Evolutionary conservation across 768 basidiomycete species (phyloP), one percentile per base, ranked within the genome.

Genomic region (Sporobolomyces pararoseus): DNA sequence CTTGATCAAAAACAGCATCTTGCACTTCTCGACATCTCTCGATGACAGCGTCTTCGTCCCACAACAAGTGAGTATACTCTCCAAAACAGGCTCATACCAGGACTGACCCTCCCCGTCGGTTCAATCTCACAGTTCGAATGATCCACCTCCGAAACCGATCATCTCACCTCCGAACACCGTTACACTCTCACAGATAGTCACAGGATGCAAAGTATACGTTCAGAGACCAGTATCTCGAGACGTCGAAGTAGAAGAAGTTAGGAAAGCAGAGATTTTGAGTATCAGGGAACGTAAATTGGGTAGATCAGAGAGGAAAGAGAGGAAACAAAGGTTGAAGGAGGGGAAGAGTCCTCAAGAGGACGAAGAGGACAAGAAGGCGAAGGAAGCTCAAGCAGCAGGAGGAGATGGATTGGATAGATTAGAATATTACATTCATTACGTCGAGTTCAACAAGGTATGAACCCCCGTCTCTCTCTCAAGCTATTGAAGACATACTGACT

Each of bases 371-470:
- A 58, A 77, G 23, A 59, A 72, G 39, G 35, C 75, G 68, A 81
- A 81, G 47, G 83, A 84, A 58, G 83, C 85, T 51, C 83, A 84
- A 47, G 82, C 82, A n/a, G 77, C 80, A 49, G 84, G 86, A 13
- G 88, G 88, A 76, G 90, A 92, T 79, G 87, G 89, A 75, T 85
- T 86, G 79, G 70, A 71, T 39, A 42, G 47, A 6, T 65, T 74
- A 27, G 94, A 98, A 79, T 98, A 87, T 83, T 99, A 98, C 77
- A 91, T 98, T 25, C 96, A 99, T 78, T 99, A 95, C 88, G 92
- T 97, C 76, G 87, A 91, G 73, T 98, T 97, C 84, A 99, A 99
- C 83, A 99, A 99, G 80, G 76, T 76, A 34, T 35, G 71, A 25
- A 10, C 51, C 7, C 31, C 34, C 17, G 44, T 29, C 23, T 31